Percentiles rank a stretch among this genome's conserved stretches.
Conservation (phyloP, 305 asterid genomes). For the Solanum aculeatissimum region DNA sequence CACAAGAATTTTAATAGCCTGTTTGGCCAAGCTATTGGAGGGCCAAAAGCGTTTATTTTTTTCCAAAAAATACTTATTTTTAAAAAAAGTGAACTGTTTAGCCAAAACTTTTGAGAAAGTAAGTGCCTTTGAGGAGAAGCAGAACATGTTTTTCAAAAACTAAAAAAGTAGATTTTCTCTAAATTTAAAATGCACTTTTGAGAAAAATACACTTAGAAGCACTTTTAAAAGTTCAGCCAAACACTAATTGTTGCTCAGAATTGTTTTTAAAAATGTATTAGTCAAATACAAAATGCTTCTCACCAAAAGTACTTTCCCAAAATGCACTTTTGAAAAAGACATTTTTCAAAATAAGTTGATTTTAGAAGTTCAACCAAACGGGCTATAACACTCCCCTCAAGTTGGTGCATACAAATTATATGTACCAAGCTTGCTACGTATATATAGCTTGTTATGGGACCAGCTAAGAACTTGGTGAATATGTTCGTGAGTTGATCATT, state of each 20-base stretch:
- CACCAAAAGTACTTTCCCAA: neutral
- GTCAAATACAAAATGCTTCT: neutral
- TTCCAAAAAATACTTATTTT: neutral
- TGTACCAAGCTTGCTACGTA: neutral
- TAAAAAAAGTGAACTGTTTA: neutral
- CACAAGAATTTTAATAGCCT: neutral
- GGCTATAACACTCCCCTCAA: neutral
- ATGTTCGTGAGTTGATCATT: neutral
- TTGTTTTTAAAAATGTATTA: neutral
- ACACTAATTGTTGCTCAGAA: neutral
- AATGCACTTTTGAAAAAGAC: neutral
- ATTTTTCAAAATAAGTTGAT: neutral
- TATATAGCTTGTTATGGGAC: neutral
- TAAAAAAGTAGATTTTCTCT: too few relatives aligned
- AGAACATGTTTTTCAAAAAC: neutral
- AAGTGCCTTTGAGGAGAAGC: neutral
- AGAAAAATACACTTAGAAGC: neutral
- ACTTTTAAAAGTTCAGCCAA: neutral
- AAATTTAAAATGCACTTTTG: neutral
- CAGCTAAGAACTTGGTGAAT: neutral
- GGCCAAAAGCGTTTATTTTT: neutral
- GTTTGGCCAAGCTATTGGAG: neutral
- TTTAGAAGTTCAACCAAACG: neutral
- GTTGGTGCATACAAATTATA: neutral
- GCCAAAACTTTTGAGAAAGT: neutral